Percentiles rank a stretch among this genome's conserved stretches.
Conservation (phyloP, 1,139 yeast genomes). For the Protomyces inouyei region DNA sequence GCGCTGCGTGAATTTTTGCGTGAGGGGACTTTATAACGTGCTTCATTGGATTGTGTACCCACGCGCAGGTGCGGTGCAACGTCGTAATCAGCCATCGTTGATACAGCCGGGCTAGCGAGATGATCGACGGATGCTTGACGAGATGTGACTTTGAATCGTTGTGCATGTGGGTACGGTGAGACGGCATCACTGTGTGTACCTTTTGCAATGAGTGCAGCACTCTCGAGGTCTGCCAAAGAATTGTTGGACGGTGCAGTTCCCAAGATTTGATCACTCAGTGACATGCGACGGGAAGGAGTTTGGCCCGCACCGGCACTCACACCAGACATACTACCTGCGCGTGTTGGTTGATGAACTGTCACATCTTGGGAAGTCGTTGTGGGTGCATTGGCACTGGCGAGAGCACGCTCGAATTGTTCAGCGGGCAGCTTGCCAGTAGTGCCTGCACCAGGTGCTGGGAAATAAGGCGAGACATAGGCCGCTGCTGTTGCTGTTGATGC, state of each 20-base stretch:
- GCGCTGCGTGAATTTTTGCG: slow-evolving; percentile 15
- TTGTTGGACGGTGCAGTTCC: background rate
- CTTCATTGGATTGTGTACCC: slow-evolving; percentile 24
- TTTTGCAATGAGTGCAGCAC: background rate
- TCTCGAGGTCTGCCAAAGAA: slow-evolving; percentile 6
- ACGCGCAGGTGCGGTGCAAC: slow-evolving; percentile 23
- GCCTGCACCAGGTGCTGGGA: slow-evolving; percentile 26
- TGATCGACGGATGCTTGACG: slow-evolving; percentile 10
- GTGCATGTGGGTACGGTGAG: slow-evolving; percentile 18
- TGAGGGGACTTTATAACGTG: slow-evolving; percentile 19
- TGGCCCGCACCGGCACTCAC: slow-evolving; percentile 4
- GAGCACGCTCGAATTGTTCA: background rate
- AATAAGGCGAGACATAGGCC: slow-evolving; percentile 17
- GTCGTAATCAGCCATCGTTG: slow-evolving; percentile 11
- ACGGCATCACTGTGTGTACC: slow-evolving; percentile 17
- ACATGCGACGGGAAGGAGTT: slow-evolving; percentile 16
- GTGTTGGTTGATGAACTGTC: background rate
- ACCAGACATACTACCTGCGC: slow-evolving; percentile 10
- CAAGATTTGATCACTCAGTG: slow-evolving; percentile 15
- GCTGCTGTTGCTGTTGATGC: background rate
- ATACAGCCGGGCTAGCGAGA: background rate
- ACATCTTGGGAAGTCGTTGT: background rate
- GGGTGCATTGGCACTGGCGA: background rate
- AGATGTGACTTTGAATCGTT: slow-evolving; percentile 20
- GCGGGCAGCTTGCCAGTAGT: slow-evolving; percentile 21